Evolutionary conservation across 257 asterid species (phyloP).

Genomic region (Salvia splendens): DNA sequence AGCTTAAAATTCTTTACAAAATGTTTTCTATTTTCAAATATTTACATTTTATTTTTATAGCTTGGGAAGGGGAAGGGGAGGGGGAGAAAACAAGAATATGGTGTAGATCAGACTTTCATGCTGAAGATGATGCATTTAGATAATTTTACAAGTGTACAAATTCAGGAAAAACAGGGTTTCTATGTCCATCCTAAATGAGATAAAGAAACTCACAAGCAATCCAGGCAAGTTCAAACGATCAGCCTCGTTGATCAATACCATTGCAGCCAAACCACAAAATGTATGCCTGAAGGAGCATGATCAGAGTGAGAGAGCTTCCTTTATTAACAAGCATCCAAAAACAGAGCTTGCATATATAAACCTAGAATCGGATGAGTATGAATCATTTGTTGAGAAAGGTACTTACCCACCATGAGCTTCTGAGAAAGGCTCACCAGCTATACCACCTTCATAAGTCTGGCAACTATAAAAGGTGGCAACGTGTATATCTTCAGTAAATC

Average conservation of each 20-base stretch:
- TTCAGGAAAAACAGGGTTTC: too few species aligned
- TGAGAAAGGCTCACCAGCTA: slow-evolving; percentile 90
- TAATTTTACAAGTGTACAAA: too few species aligned
- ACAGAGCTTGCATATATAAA: slow-evolving; percentile 1
- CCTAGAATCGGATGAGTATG: slow-evolving; percentile 23
- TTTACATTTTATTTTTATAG: too few species aligned
- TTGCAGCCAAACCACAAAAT: slow-evolving; percentile 95
- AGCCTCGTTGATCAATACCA: slow-evolving; percentile 82
- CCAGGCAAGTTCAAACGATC: slow-evolving; percentile 78
- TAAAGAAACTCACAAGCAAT: slow-evolving; percentile 61
- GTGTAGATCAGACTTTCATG: too few species aligned
- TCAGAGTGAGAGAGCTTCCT: slow-evolving; percentile 28
- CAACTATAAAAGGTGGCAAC: slow-evolving; percentile 54
- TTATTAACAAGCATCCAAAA: slow-evolving; percentile 22
- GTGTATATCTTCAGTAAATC: slow-evolving; percentile 10
- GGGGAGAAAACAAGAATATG: too few species aligned
- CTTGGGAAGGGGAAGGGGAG: too few species aligned
- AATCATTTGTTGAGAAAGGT: slow-evolving; percentile 8
- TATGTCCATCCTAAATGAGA: background rate
- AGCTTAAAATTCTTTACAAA: too few species aligned
- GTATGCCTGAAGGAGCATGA: slow-evolving; percentile 60
- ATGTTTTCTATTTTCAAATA: too few species aligned
- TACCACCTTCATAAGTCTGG: slow-evolving; percentile 99
- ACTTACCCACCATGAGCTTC: slow-evolving; percentile 99
- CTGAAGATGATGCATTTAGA: too few species aligned